Conservation (phyloP, 108 stramenopile species). For the Nannochloropsis salina region DNA sequence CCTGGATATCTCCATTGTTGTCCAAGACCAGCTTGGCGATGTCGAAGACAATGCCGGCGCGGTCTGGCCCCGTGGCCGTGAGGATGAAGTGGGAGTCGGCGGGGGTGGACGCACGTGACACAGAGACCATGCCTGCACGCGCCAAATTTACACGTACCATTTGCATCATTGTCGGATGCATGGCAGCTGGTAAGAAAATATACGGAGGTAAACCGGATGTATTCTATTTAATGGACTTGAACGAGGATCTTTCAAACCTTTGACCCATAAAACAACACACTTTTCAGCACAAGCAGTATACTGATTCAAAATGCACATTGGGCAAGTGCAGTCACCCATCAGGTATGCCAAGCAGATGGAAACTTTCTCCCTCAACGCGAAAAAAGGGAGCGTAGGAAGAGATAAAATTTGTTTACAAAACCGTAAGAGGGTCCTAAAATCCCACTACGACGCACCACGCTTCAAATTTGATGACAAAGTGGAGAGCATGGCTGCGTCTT, state of each 20-base stretch:
- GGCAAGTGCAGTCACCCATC: no score
- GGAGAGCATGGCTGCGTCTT: not conserved
- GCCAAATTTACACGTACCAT: not conserved
- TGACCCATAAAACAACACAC: no score
- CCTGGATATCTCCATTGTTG: not conserved
- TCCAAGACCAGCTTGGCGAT: conserved; percentile 15
- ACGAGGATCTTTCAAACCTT: no score
- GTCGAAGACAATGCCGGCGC: not conserved
- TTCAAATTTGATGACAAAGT: not conserved
- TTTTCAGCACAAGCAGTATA: no score
- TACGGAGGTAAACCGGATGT: not conserved
- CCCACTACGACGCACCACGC: not conserved
- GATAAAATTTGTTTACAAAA: no score
- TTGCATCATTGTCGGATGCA: not conserved
- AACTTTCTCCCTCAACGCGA: no score
- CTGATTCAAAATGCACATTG: no score
- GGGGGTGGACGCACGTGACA: not conserved
- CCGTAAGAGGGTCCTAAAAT: no score
- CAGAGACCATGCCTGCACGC: not conserved
- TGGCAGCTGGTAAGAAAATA: not conserved
- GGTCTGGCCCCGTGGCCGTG: not conserved
- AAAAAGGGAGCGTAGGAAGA: no score
- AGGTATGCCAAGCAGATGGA: no score
- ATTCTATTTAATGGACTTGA: no score
- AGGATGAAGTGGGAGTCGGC: not conserved